Evolutionary conservation across 2,329 filamentous ascomycete genomes (phyloP), one percentile per base, ranked within the genome.

Genomic region (Aspergillus neoniger): DNA sequence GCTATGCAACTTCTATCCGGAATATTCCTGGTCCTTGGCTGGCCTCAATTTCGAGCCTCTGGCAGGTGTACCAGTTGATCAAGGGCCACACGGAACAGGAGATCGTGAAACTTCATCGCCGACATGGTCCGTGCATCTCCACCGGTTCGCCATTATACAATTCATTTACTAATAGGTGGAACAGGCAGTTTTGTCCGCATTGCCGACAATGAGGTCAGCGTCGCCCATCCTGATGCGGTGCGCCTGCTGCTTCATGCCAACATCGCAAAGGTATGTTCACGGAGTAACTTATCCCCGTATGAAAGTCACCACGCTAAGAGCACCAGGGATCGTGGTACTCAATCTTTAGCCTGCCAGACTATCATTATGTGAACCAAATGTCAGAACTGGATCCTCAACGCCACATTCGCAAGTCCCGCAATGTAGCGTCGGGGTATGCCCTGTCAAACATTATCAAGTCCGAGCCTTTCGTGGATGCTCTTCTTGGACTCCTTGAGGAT

Each of bases 1-100:
- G 87, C 82, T 81, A 85, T 81, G 67, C 74, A 41, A 77, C 76
- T 1, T 69, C 78, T 0, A 72, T 80, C 59, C 68, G 73, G 52
- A 71, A 79, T 49, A 72, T 80, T 12, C 78, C 79, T 0, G 79
- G 79, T 0, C 79, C 79, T 0, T 77, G 77, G 32, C 50, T 74
- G 15, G 78, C 77, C 3, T 77, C 76, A 2, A 74, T 80, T 55
- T 74, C 77, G 0, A 71, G 71, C 25, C 59, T 77, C 5, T 81
- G 79, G 79, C 73, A 78, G 54, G 64, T 80, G 23, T 70, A 67
- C 39, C 75, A 76, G 6, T 70, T 77, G 7, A 63, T 70, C 30
- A 74, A 72, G 39, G 79, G 79, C 0, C 73, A 81, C 39, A 72
- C 72, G 2, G 76, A 80, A 58, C 59, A 68, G 23, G 71, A 73